phyloP scores from a whole-genome alignment of 163 green algal species.

The Picocystis sp. region DNA sequence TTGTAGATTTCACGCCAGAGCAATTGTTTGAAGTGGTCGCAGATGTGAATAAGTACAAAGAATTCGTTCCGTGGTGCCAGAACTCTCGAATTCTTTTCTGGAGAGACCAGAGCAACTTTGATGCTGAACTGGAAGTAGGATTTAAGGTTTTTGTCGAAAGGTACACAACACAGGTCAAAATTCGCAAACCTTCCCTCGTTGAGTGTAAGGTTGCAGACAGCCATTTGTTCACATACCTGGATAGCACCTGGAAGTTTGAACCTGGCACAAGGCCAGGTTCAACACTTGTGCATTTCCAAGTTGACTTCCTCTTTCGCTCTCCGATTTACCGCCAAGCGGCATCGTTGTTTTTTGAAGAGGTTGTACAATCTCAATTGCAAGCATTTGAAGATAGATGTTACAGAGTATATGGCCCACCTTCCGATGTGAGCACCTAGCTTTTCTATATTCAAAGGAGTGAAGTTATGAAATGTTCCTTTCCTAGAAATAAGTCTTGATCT shows the following conservation, averaged over 20 bases:
- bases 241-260: slow-evolving; percentile 58
- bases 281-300: slow-evolving; percentile 56
- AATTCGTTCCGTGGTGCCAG: slow-evolving; percentile 87
- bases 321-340: slow-evolving; percentile 61
- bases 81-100: slow-evolving; percentile 31
- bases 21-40: slow-evolving; percentile 77
- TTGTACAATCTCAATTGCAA: slow-evolving; percentile 63
- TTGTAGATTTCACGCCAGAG: slow-evolving; percentile 52
- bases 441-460: no score
- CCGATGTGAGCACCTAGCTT: no score
- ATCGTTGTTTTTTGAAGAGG: slow-evolving; percentile 39
- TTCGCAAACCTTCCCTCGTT: slow-evolving; percentile 31
- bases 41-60: slow-evolving; percentile 58
- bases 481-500: no score
- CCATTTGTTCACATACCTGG: slow-evolving; percentile 72
- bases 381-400: slow-evolving; percentile 73
- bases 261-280: slow-evolving; percentile 40
- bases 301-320: slow-evolving; percentile 82
- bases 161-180: slow-evolving; percentile 47
- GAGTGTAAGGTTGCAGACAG: slow-evolving; percentile 42
- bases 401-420: slow-evolving; percentile 50
- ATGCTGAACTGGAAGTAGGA: slow-evolving; percentile 84
- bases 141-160: slow-evolving; percentile 81
- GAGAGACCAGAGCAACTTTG: slow-evolving; percentile 34
- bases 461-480: no score